These are phyloP conservation scores for Penicillium bovifimosum DNA, from an alignment of 495 filamentous ascomycete species.

Conservation along the genomic window DNA sequence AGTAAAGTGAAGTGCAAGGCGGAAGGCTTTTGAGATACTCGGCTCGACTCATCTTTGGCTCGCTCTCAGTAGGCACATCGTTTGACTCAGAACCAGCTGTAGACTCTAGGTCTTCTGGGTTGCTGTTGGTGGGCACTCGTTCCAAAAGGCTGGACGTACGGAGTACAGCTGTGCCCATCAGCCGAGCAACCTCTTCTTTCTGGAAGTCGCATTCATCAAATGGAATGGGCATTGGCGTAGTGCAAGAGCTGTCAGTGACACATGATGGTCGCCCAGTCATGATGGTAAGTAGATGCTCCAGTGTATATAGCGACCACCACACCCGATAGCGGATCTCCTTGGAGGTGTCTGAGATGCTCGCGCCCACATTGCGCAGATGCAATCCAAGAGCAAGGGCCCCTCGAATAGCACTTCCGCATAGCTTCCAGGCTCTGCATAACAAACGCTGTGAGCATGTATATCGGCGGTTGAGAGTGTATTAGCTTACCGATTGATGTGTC, in stretches of 20 bases:
- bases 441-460: conserved; percentile 8
- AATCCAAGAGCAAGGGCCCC: conserved; percentile 55
- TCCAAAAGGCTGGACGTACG: conserved; percentile 19
- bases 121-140: conserved; percentile 17
- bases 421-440: conserved; percentile 52
- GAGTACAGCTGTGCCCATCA: conserved; percentile 26
- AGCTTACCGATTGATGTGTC: conserved; percentile 56
- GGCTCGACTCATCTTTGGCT: conserved; percentile 14
- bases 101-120: conserved; percentile 20
- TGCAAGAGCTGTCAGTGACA: conserved; percentile 49
- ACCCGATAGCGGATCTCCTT: conserved; percentile 54
- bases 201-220: conserved; percentile 46
- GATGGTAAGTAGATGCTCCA: conserved; percentile 52
- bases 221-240: conserved; percentile 50
- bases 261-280: conserved; percentile 58
- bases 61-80: conserved; percentile 12
- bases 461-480: neutral
- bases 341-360: conserved; percentile 42
- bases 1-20: conserved; percentile 45
- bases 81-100: conserved; percentile 22
- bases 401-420: conserved; percentile 53
- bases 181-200: conserved; percentile 29
- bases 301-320: conserved; percentile 56
- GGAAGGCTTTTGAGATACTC: conserved; percentile 29
- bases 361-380: conserved; percentile 51